These are phyloP conservation scores for Alternaria gaisen DNA, from an alignment of 2,329 filamentous ascomycete species.

Conservation along the genomic window DNA sequence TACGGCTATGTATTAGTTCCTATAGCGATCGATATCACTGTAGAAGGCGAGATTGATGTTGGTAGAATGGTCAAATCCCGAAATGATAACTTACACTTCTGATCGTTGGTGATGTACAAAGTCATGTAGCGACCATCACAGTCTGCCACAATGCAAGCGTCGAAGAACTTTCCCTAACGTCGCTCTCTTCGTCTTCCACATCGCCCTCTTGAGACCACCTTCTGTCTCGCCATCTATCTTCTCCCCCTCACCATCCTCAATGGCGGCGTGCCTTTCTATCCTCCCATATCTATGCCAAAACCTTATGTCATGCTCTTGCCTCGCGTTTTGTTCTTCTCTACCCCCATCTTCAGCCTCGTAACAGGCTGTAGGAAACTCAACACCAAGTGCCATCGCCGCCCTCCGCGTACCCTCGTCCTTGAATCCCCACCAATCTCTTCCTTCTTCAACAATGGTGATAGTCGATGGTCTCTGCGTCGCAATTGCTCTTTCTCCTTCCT, in stretches of 20 bases:
- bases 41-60: too few species aligned
- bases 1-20: too few species aligned
- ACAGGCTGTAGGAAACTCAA: background rate
- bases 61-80: too few species aligned
- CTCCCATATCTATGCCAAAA: background rate
- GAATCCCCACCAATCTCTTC: background rate
- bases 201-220: too few species aligned
- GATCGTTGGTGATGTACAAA: too few species aligned
- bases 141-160: background rate
- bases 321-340: too few species aligned
- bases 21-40: too few species aligned
- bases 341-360: background rate
- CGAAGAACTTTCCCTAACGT: background rate
- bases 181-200: background rate
- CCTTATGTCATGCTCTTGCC: background rate
- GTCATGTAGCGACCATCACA: too few species aligned
- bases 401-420: fast-evolving
- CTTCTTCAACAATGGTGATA: background rate
- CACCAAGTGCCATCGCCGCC: background rate
- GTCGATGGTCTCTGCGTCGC: fast-evolving
- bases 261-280: too few species aligned
- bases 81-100: too few species aligned
- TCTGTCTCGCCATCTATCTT: too few species aligned
- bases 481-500: background rate
- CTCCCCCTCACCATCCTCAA: background rate